Percentiles rank a stretch among this genome's conserved stretches.
Evolutionary conservation across 164 flowering plant species (phyloP).

Genomic region (Cinnamomum micranthum): DNA sequence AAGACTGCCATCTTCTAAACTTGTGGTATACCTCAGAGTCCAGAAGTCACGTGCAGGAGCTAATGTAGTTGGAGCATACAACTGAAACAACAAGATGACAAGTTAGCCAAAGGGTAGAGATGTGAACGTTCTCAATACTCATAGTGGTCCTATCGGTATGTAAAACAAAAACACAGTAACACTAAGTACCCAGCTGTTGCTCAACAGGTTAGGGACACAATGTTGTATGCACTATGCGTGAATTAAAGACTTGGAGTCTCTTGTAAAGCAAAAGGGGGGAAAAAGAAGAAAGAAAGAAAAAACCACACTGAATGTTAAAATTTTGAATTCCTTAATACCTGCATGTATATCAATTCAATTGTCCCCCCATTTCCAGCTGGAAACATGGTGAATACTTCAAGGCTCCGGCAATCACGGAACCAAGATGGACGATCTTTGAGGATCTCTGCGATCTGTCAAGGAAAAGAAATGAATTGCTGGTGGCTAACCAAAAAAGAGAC

Average conservation of each 20-base stretch:
- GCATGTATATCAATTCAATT: constrained; percentile 81
- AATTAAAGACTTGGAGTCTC: no score
- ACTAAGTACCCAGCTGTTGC: no score
- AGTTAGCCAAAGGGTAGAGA: not conserved
- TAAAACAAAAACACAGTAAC: no score
- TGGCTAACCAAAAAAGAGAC: not conserved
- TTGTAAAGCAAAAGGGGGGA: no score
- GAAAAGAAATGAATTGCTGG: not conserved
- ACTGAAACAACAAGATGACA: constrained; percentile 31
- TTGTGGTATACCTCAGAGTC: constrained; percentile 87
- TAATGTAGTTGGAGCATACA: constrained; percentile 86
- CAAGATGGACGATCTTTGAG: constrained; percentile 95
- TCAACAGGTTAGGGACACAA: no score
- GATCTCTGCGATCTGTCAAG: constrained; percentile 81
- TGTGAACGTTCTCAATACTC: not conserved
- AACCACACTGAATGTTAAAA: not conserved
- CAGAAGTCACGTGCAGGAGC: constrained; percentile 96
- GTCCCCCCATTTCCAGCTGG: constrained; percentile 93
- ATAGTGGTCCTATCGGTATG: not conserved
- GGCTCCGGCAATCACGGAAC: constrained; percentile 96
- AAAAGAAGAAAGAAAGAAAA: not conserved
- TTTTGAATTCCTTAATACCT: constrained; percentile 38
- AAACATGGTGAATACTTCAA: constrained; percentile 75
- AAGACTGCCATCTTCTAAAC: constrained; percentile 80
- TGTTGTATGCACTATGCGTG: no score